phyloP scores from a whole-genome alignment of 2,329 filamentous ascomycete genomes.

The Clarireedia sp. region DNA sequence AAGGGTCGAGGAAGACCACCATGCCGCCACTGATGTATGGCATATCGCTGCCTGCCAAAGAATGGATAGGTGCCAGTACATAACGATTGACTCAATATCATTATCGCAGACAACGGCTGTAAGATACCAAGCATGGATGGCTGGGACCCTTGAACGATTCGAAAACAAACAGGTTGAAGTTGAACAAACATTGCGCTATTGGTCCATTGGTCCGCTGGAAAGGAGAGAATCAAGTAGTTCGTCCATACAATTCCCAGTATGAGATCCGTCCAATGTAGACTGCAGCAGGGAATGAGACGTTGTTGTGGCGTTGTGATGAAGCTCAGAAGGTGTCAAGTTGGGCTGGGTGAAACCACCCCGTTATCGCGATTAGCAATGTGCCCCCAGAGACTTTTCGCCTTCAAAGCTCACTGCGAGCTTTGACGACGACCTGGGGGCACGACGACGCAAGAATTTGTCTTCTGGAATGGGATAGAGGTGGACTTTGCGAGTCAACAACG shows the following conservation, averaged over 20 bases:
- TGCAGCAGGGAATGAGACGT: not conserved
- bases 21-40: not conserved
- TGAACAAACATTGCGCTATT: too few species aligned
- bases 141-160: not conserved
- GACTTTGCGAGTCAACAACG: too few species aligned
- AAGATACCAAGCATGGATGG: not conserved
- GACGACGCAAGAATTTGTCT: too few species aligned
- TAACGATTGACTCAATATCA: not conserved
- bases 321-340: slow-evolving; percentile 7
- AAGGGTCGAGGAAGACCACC: not conserved
- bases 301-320: slow-evolving; percentile 1
- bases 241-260: not conserved
- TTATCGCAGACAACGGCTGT: not conserved
- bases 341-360: not conserved
- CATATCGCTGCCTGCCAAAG: not conserved
- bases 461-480: too few species aligned
- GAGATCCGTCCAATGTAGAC: not conserved
- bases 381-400: too few species aligned
- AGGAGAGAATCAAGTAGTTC: not conserved
- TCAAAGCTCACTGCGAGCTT: not conserved
- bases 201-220: not conserved
- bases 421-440: not conserved
- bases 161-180: not conserved
- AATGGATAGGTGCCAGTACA: not conserved
- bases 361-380: not conserved